Conservation (phyloP, 2,329 filamentous ascomycete species). For the Trichophyton simii region DNA sequence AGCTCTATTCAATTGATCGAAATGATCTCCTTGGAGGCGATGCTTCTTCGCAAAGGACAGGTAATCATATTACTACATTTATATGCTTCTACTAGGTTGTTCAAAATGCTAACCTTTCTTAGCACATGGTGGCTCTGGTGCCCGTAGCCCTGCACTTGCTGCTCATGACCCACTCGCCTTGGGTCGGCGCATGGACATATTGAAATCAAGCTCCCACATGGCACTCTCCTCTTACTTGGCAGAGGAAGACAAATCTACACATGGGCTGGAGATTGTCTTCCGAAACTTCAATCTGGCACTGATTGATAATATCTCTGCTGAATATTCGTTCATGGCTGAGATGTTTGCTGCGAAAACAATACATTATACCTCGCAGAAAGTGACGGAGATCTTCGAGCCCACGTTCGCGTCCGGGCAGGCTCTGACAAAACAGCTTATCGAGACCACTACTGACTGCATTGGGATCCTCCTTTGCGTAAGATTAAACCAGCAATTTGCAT, state of each 20-base stretch:
- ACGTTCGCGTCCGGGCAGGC: constrained; percentile 72
- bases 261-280: constrained; percentile 84
- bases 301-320: constrained; percentile 83
- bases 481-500: constrained; percentile 85
- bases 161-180: constrained; percentile 77
- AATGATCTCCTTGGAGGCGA: constrained; percentile 74
- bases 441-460: constrained; percentile 68
- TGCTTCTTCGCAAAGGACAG: constrained; percentile 50
- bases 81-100: neutral
- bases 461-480: constrained; percentile 85
- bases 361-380: constrained; percentile 66
- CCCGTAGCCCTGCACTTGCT: constrained; percentile 25
- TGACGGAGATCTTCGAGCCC: constrained; percentile 77
- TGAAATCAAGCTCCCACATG: constrained; percentile 59
- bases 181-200: constrained; percentile 69
- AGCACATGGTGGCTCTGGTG: constrained; percentile 27
- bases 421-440: constrained; percentile 63
- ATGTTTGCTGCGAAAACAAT: constrained; percentile 77
- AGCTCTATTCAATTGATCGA: constrained; percentile 69
- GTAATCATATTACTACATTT: constrained; percentile 18
- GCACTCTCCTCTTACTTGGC: constrained; percentile 80
- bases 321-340: constrained; percentile 83
- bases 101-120: constrained; percentile 11
- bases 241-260: constrained; percentile 73
- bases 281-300: constrained; percentile 89